These are phyloP conservation scores for Vitis rotundifolia DNA, from an alignment of 164 flowering plant species.

Conservation along the genomic window DNA sequence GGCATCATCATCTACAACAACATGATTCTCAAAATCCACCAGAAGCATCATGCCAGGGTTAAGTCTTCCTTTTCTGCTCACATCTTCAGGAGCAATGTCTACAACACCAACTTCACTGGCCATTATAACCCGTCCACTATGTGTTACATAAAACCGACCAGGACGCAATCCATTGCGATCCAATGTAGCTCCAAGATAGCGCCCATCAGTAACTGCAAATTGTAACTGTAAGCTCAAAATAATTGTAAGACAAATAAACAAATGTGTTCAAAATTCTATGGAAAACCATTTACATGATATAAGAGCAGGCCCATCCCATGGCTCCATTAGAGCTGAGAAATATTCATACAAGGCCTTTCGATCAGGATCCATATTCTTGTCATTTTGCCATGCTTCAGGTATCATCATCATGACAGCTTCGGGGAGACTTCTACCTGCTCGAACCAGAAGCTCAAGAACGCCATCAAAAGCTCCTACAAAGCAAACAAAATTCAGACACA, in stretches of 20 bases:
- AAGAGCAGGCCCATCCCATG: slow-evolving; percentile 99
- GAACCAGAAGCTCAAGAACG: slow-evolving; percentile 89
- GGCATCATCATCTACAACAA: slow-evolving; percentile 96
- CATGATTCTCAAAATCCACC: slow-evolving; percentile 95
- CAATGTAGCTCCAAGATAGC: slow-evolving; percentile 97
- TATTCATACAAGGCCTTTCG: slow-evolving; percentile 89
- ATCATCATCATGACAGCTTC: slow-evolving; percentile 99
- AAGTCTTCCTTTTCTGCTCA: slow-evolving; percentile 86
- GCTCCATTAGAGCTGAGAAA: slow-evolving; percentile 96
- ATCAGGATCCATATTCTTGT: slow-evolving; percentile 94
- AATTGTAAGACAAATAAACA: not conserved
- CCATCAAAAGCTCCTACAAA: slow-evolving; percentile 95
- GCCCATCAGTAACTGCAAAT: slow-evolving; percentile 95
- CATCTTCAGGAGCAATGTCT: slow-evolving; percentile 93
- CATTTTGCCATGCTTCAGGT: slow-evolving; percentile 99
- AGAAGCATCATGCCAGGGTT: slow-evolving; percentile 99
- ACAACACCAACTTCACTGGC: slow-evolving; percentile 99
- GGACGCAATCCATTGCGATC: slow-evolving; percentile 98
- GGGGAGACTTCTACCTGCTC: slow-evolving; percentile 99
- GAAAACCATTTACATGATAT: slow-evolving; percentile 72
- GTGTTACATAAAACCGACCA: slow-evolving; percentile 93
- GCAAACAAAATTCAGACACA: too few species aligned
- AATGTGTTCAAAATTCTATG: not conserved
- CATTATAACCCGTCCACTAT: slow-evolving; percentile 95
- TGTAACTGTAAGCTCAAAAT: not conserved